Evolutionary conservation across 2,329 filamentous ascomycete species (phyloP).

Genomic region (Colletotrichum sublineola): DNA sequence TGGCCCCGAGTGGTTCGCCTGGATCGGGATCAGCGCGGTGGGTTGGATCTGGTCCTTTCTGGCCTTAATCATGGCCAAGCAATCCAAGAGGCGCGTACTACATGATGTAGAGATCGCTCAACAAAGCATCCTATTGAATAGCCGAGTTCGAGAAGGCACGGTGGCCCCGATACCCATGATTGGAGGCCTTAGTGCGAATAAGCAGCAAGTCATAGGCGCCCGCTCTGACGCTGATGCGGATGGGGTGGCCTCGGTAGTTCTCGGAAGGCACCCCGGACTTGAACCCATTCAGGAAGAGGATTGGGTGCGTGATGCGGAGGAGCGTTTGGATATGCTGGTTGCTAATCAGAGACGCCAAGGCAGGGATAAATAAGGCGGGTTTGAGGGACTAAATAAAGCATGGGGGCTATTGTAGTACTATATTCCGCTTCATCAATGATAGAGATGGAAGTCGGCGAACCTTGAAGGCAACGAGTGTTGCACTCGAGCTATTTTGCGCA

Average conservation of each 20-base stretch:
- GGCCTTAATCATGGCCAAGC: slow-evolving; percentile 4
- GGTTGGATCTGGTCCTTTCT: not conserved
- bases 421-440: not conserved
- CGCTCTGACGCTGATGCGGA: too few relatives aligned
- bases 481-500: not conserved
- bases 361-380: not conserved
- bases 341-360: not conserved
- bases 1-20: slow-evolving; percentile 14
- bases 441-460: not conserved
- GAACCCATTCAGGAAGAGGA: not conserved
- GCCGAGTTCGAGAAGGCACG: not conserved
- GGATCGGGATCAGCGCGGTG: slow-evolving; percentile 11
- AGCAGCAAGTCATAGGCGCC: not conserved
- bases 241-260: too few relatives aligned
- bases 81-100: not conserved
- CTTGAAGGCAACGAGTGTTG: too few relatives aligned
- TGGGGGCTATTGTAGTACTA: not conserved
- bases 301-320: not conserved
- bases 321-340: not conserved
- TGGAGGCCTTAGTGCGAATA: not conserved
- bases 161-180: not conserved
- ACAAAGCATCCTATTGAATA: not conserved
- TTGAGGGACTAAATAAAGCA: not conserved
- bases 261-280: not conserved
- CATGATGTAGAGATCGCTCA: slow-evolving; percentile 9